Evolutionary conservation across 1,139 yeast species (phyloP), one percentile per base, ranked within the genome.

Genomic region (Wickerhamomyces sp.): DNA sequence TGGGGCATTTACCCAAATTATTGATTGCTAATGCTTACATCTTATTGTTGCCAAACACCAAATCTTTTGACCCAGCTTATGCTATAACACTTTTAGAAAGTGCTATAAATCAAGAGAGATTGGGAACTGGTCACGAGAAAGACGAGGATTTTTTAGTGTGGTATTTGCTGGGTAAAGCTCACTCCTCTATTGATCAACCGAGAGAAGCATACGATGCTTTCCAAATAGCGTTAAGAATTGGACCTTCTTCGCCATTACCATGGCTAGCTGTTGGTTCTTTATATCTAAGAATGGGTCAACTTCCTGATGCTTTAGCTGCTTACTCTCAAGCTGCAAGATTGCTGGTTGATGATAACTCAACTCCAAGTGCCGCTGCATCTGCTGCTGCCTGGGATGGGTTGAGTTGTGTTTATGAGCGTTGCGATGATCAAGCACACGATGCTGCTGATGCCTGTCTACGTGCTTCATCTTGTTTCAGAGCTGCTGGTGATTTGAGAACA

Each of bases 361-460:
- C 38, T 4, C 36, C 49, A 3, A 51, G 53, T 28, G 52, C 52
- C 6, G 63, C 70, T 5, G 73, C 75, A 2, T 65, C 72, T 5
- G 82, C 79, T 3, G 63, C 76, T 9, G 80, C 82, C 1, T 76
- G 83, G 83, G 80, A 75, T 48, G 83, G 83, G 0, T 57, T 76
- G 29, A 64, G 74, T 33, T 73, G 79, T 53, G 81, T 76, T n/a
- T 76, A 76, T 47, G 82, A 75, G 49, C 59, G 80, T 17, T 75
- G 82, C 48, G 80, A 75, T 39, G 76, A 72, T 45, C 82, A 75
- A 48, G 59, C 70, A 19, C 60, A 62, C 46, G 83, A 76, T 52
- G 80, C 82, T 2, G 67, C 76, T 1, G 81, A 74, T 49, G 81
- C 82, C 4, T 73, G 78, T 45, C 47, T 58, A 16, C 57, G 81